These are phyloP conservation scores for Phytophthora tubulina DNA, from an alignment of 352 stramenopile species.

Conservation along the genomic window DNA sequence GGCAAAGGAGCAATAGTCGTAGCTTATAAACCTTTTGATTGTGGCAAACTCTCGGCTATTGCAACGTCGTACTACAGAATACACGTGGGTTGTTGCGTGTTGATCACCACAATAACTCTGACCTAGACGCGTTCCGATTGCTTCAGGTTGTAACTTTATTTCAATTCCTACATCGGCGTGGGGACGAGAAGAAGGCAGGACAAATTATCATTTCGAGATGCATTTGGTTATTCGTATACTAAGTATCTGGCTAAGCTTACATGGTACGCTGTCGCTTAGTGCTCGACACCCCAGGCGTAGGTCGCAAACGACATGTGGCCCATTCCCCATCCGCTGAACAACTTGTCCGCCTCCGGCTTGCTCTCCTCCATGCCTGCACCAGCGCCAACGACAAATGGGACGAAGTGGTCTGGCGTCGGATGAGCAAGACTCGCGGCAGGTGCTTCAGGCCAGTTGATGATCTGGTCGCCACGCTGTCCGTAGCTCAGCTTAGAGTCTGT, in stretches of 20 bases:
- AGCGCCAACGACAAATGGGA: constrained; percentile 58
- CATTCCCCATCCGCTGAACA: constrained; percentile 52
- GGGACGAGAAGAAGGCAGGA: background rate
- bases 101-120: background rate
- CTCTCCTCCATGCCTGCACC: constrained; percentile 61
- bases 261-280: constrained; percentile 38
- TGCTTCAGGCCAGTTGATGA: constrained; percentile 50
- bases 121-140: too few species aligned
- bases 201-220: background rate
- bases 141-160: too few species aligned
- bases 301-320: constrained; percentile 57
- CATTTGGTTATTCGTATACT: constrained; percentile 11
- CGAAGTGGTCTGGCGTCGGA: constrained; percentile 63
- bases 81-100: background rate
- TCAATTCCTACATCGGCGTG: too few species aligned
- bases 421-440: constrained; percentile 50
- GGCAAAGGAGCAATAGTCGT: constrained; percentile 55
- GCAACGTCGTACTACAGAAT: background rate
- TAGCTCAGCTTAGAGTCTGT: constrained; percentile 37
- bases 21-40: background rate
- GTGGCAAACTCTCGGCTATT: background rate
- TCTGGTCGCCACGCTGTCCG: constrained; percentile 37
- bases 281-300: constrained; percentile 41
- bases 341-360: constrained; percentile 44
- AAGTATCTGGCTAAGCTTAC: constrained; percentile 15